A percentile compares a stretch with the other conserved stretches of the same genome.
These are phyloP conservation scores for Trichosporon sp. DNA, from an alignment of 1,284 basidiomycete genomes.

Conservation along the genomic window DNA sequence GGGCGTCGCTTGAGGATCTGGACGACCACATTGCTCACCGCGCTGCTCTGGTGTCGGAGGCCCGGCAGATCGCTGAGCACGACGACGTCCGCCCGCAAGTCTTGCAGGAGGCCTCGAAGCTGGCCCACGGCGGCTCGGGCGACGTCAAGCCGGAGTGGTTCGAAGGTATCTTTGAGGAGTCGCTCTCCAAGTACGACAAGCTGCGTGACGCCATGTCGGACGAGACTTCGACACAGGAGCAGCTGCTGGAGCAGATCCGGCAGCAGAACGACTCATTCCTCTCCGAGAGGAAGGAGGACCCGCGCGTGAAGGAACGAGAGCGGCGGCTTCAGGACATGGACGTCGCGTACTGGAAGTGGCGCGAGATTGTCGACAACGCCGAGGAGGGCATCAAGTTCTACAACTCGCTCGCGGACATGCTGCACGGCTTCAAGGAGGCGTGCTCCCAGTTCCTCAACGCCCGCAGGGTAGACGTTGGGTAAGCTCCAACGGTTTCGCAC, in stretches of 20 bases:
- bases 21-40: conserved; percentile 66
- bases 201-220: conserved; percentile 63
- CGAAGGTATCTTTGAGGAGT: conserved; percentile 71
- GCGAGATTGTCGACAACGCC: conserved; percentile 76
- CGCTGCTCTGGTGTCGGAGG: conserved; percentile 62
- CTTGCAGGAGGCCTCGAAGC: conserved; percentile 60
- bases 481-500: conserved; percentile 12
- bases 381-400: conserved; percentile 91
- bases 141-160: conserved; percentile 80
- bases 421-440: conserved; percentile 67
- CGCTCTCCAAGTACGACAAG: conserved; percentile 74
- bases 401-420: conserved; percentile 67
- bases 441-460: conserved; percentile 69
- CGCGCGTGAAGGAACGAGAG: conserved; percentile 75
- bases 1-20: conserved; percentile 71
- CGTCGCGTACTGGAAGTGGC: conserved; percentile 80
- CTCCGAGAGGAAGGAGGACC: conserved; percentile 71
- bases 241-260: conserved; percentile 65
- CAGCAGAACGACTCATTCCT: conserved; percentile 70
- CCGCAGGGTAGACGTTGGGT: conserved; percentile 59
- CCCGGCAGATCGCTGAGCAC: conserved; percentile 59
- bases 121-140: conserved; percentile 54
- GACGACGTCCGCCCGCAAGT: conserved; percentile 76
- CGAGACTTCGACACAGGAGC: conserved; percentile 61
- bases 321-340: conserved; percentile 80